Conservation (phyloP, 495 filamentous ascomycete genomes). For the Hypoxylon lienhwacheense region DNA sequence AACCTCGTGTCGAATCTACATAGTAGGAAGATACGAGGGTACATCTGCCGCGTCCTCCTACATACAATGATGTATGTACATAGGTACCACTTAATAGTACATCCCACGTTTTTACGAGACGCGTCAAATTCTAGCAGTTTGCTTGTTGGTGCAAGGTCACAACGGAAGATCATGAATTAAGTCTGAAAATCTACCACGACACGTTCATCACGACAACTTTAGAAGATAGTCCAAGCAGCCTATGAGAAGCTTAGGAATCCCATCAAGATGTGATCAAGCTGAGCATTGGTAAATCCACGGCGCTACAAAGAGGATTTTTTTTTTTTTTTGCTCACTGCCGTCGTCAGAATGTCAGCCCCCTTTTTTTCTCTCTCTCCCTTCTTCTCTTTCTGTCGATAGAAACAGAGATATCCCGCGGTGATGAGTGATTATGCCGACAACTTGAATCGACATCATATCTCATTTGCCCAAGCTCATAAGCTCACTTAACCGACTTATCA, state of each 20-base stretch:
- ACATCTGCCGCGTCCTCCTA: too few species aligned
- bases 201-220: slow-evolving; percentile 11
- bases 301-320: slow-evolving; percentile 12
- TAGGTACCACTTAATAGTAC: too few species aligned
- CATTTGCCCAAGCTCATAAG: too few species aligned
- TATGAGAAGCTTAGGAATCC: slow-evolving; percentile 5
- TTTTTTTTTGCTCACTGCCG: slow-evolving; percentile 1
- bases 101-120: too few species aligned
- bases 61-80: too few species aligned
- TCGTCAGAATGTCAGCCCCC: slow-evolving; percentile 27
- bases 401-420: slow-evolving; percentile 12
- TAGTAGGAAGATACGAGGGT: too few species aligned
- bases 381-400: too few species aligned
- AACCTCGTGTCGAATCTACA: too few species aligned
- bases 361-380: too few species aligned
- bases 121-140: slow-evolving; percentile 29
- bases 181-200: background rate
- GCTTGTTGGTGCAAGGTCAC: slow-evolving; percentile 2
- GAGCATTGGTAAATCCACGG: slow-evolving; percentile 19
- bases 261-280: slow-evolving; percentile 16
- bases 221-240: background rate
- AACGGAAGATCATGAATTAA: slow-evolving; percentile 15
- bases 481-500: too few species aligned
- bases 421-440: slow-evolving; percentile 25
- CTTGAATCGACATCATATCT: too few species aligned